These are phyloP conservation scores for Epichloe aotearoae DNA, from an alignment of 2,329 filamentous ascomycete species.

Conservation along the genomic window DNA sequence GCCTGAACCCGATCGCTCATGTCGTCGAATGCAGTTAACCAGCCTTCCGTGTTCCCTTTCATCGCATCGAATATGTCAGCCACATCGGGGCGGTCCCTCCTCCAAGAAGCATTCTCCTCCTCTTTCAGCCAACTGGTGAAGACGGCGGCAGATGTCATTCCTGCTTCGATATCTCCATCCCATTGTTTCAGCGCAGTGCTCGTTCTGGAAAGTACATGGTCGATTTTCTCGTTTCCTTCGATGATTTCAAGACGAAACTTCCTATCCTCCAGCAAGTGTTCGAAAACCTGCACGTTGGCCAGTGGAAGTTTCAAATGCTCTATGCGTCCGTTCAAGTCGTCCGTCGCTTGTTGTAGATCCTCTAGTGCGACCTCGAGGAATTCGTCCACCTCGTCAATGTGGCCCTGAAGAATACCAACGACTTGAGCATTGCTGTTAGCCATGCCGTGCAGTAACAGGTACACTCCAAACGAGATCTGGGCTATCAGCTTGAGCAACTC, in stretches of 20 bases:
- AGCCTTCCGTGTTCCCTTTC: constrained; percentile 85
- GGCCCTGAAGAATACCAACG: constrained; percentile 74
- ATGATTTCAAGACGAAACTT: constrained; percentile 72
- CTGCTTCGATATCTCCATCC: constrained; percentile 66
- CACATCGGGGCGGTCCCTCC: constrained; percentile 47
- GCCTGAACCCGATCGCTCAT: constrained; percentile 60
- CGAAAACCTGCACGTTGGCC: constrained; percentile 69
- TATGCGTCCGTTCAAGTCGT: constrained; percentile 69
- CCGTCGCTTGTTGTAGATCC: constrained; percentile 64
- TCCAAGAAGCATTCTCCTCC: constrained; percentile 48
- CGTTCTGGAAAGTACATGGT: constrained; percentile 75
- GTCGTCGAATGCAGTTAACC: constrained; percentile 67
- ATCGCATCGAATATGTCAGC: constrained; percentile 74
- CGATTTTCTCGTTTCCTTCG: constrained; percentile 79
- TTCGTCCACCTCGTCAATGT: constrained; percentile 88
- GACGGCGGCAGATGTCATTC: constrained; percentile 60
- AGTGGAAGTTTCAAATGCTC: constrained; percentile 72
- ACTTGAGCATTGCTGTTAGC: constrained; percentile 85
- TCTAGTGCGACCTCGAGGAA: constrained; percentile 79
- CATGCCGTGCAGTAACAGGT: constrained; percentile 70
- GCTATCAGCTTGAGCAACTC: constrained; percentile 82
- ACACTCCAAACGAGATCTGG: constrained; percentile 88
- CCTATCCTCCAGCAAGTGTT: constrained; percentile 75
- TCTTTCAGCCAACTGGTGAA: constrained; percentile 63
- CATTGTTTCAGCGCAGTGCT: constrained; percentile 62